Evolutionary conservation across 176 grass and related monocot genomes (phyloP), one percentile per base, ranked within the genome.

Genomic region (Rhynchospora tenuis): DNA sequence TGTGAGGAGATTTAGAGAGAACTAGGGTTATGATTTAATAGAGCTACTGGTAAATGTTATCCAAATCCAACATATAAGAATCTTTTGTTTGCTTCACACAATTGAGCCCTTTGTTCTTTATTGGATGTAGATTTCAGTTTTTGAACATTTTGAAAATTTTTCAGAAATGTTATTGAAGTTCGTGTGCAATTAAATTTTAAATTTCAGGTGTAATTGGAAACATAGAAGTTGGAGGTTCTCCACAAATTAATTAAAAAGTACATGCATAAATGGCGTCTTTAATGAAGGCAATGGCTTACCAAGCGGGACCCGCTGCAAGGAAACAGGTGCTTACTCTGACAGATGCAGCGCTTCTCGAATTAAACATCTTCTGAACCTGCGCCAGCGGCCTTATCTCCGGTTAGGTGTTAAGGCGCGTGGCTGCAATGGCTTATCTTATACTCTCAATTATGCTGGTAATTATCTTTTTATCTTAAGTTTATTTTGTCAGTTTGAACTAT

Each of bases 391-490:
- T 9, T 95, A 88, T 46, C 91, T 98, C 46, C 82, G 80, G 1
- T 88, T 98, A n/a, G 95, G 91, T 9, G 91, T 98, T 66, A 95
- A 93, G 47, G 85, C 90, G 4, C 90, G 92, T 1, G 95, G 95
- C 1, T 94, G 95, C 85, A 98, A 98, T 43, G 95, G 92, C 67
- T 86, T 98, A 74, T 98, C 92, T 9, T 98, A 94, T 86, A 90
- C 90, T 14, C 90, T 98, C 17, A 94, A 98, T 86, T 94, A 94
- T n/a, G 90, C 95, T 4, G 89, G 95, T 94, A 88, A 38, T 54
- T 5, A 67, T 69, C 24, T 11, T n/a, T n/a, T n/a, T n/a, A n/a
- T n/a, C n/a, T n/a, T 85, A n/a, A n/a, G n/a, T n/a, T n/a, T n/a
- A n/a, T n/a, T n/a, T n/a, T n/a, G n/a, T n/a, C n/a, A n/a, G n/a